phyloP scores from a whole-genome alignment of 108 stramenopile genomes.

The Skeletonema potamos region DNA sequence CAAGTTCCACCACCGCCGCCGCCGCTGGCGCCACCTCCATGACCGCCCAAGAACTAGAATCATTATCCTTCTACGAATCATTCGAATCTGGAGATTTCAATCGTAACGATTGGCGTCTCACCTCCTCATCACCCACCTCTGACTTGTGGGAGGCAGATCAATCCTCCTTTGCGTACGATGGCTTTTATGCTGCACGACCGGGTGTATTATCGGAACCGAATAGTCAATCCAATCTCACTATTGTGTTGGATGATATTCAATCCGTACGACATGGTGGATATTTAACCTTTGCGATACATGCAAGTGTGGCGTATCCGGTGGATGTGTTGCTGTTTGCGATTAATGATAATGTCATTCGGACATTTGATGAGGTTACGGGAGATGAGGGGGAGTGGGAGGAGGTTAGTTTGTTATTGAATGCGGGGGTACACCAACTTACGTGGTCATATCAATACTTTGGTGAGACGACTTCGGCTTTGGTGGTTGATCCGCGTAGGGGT shows the following conservation, averaged over 20 bases:
- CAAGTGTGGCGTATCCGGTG: conserved; percentile 21
- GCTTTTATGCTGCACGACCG: conserved; percentile 26
- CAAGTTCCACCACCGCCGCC: not conserved
- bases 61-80: conserved; percentile 27
- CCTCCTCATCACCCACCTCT: conserved; percentile 1
- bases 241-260: conserved; percentile 8
- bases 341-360: conserved; percentile 21
- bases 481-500: conserved; percentile 12
- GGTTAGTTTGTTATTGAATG: conserved; percentile 20
- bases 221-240: conserved; percentile 23
- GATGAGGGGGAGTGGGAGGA: conserved; percentile 35
- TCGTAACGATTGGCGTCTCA: conserved; percentile 7
- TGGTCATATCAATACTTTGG: conserved; percentile 43
- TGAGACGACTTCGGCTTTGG: not conserved
- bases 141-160: conserved; percentile 42
- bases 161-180: conserved; percentile 26
- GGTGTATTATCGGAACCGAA: conserved; percentile 14
- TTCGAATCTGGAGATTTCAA: conserved; percentile 34
- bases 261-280: conserved; percentile 20
- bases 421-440: conserved; percentile 28
- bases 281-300: conserved; percentile 35
- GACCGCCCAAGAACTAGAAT: conserved; percentile 2
- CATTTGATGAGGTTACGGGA: conserved; percentile 28
- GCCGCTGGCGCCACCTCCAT: not conserved
- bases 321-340: conserved; percentile 30